phyloP scores from a whole-genome alignment of 176 grass and related monocot genomes.

The Otatea glauca region DNA sequence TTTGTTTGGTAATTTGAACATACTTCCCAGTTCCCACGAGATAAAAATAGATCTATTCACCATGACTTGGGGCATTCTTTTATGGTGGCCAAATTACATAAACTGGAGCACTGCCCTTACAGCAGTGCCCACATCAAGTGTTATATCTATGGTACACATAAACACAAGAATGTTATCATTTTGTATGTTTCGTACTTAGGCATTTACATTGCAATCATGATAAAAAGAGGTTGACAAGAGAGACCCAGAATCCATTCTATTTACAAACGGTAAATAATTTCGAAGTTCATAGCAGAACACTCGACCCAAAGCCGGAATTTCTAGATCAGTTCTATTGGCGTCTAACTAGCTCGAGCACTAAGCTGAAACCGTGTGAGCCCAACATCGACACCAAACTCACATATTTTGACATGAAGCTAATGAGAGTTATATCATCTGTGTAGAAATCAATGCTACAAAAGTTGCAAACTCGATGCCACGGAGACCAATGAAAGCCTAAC shows the following conservation, averaged over 20 bases:
- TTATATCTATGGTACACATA: neutral
- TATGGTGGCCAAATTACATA: neutral
- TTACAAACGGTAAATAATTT: neutral
- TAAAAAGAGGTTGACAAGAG: neutral
- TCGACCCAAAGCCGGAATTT: neutral
- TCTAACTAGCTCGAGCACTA: neutral
- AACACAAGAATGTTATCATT: conserved; percentile 19
- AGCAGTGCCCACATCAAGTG: neutral
- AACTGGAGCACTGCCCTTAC: neutral
- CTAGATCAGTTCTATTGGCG: neutral
- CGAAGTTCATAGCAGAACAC: neutral
- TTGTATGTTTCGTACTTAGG: neutral
- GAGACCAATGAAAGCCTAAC: neutral
- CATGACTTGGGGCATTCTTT: neutral
- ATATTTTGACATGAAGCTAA: neutral
- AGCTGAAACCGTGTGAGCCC: neutral
- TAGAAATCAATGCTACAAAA: neutral
- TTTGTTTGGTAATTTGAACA: neutral
- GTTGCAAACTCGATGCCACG: neutral
- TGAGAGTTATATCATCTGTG: neutral
- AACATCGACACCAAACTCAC: neutral
- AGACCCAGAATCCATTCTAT: neutral
- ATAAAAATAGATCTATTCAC: neutral
- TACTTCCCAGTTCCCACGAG: too few relatives aligned
- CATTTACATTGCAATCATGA: neutral